These are phyloP conservation scores for Hemileccinum impolitum DNA, from an alignment of 768 basidiomycete genomes.

Conservation along the genomic window DNA sequence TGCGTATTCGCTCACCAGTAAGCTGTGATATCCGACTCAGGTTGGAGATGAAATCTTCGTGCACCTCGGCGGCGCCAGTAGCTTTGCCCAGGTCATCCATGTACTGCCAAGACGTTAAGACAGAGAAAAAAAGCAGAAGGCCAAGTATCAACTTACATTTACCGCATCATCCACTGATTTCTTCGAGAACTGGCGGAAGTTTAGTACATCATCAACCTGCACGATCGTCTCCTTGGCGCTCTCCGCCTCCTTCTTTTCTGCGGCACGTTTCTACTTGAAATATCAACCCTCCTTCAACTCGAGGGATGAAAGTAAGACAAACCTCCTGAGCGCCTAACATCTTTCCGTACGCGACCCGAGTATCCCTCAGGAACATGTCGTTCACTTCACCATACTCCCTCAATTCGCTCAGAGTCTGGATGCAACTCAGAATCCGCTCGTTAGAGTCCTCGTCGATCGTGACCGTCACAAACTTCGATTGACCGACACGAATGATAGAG, in stretches of 20 bases:
- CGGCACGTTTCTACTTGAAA: conserved; percentile 69
- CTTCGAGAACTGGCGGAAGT: conserved; percentile 94
- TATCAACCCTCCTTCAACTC: neutral
- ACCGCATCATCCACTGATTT: conserved; percentile 79
- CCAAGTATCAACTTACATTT: conserved; percentile 44
- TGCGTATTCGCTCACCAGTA: conserved; percentile 55
- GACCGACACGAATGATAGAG: conserved; percentile 93
- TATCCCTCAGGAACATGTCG: conserved; percentile 79
- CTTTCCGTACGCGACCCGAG: conserved; percentile 86
- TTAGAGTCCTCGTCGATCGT: conserved; percentile 99
- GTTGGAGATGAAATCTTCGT: conserved; percentile 93
- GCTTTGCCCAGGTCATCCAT: conserved; percentile 87
- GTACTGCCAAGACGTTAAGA: conserved; percentile 48
- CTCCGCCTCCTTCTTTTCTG: conserved; percentile 88
- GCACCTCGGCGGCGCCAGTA: conserved; percentile 77
- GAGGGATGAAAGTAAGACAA: conserved; percentile 7
- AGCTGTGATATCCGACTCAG: conserved; percentile 90
- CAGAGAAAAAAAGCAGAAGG: neutral
- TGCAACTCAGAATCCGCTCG: conserved; percentile 95
- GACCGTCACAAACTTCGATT: conserved; percentile 89
- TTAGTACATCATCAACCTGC: conserved; percentile 90
- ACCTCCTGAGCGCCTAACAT: conserved; percentile 98
- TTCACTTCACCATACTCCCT: conserved; percentile 54
- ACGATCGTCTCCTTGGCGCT: conserved; percentile 59
- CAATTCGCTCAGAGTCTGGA: conserved; percentile 87